Evolutionary conservation across 345 rosid genomes (phyloP).

Genomic region (Nephelium lappaceum): DNA sequence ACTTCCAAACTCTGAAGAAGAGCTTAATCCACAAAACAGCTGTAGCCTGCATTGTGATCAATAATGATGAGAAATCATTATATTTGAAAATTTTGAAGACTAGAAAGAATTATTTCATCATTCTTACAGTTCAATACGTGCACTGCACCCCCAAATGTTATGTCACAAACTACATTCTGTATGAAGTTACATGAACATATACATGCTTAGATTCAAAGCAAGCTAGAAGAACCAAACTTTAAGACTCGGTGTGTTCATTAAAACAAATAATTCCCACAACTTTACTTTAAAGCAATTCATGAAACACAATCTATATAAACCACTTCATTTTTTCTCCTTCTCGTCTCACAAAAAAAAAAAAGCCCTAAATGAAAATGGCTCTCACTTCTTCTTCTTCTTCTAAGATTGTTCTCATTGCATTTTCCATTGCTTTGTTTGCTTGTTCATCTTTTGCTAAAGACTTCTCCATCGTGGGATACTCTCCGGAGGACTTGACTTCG

Average conservation of each 20-base stretch:
- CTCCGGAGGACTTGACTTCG: conserved; percentile 61
- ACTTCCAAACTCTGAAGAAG: no score
- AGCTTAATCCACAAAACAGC: no score
- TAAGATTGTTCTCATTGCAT: conserved; percentile 34
- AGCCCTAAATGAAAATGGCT: conserved; percentile 37
- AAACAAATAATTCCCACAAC: conserved; percentile 18
- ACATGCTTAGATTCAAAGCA: conserved; percentile 37
- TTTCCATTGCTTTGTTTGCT: conserved; percentile 37
- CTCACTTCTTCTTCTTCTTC: conserved; percentile 24
- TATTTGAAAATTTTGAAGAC: not conserved
- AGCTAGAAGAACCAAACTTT: conserved; percentile 42
- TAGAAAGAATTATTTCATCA: not conserved
- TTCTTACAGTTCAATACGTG: not conserved
- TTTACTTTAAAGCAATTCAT: conserved; percentile 49
- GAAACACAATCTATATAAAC: conserved; percentile 30
- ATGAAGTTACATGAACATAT: conserved; percentile 4
- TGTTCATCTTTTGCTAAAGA: conserved; percentile 53
- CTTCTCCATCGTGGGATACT: conserved; percentile 77
- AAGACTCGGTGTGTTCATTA: conserved; percentile 32
- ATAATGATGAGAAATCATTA: conserved; percentile 1
- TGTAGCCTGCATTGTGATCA: not conserved
- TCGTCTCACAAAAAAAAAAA: not conserved
- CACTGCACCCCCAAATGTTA: not conserved
- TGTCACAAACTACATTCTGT: not conserved
- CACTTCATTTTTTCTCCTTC: conserved; percentile 12